Base-by-base conservation (phyloP, 768 basidiomycete species). In the Mycena crocata region DNA sequence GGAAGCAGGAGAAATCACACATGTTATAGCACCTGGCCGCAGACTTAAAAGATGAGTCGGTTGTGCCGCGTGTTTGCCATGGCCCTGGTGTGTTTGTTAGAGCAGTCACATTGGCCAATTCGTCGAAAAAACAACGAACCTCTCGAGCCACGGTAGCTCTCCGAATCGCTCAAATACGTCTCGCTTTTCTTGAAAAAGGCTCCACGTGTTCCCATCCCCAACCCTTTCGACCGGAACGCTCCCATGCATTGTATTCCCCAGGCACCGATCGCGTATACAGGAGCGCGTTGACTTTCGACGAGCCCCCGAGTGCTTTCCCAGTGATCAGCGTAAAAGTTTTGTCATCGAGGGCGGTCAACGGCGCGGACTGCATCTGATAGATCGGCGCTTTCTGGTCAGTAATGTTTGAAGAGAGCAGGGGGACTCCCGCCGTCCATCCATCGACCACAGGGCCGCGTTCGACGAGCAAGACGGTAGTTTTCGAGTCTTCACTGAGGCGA, bases 401-500 rank as follows among this genome's bases (percentile, higher is more conserved):
- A 57, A 75, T 70, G 63, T 74, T 67, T 6, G 62, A 70, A n/a
- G 80, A 80, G 23, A 81, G 50, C 0, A 81, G 73, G 5, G 80
- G 81, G 14, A 81, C 77, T 4, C 71, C 64, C 5, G 77, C 72
- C 7, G 68, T 45, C 79, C 79, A 82, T 1, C 71, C 66, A 31
- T 80, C 71, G 13, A 62, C 65, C 10, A 75, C 66, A 15, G 70
- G 57, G 1, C 81, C 81, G 15, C 79, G 74, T 71, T 82, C 82
- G 10, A 83, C 24, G 14, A 83, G 68, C 1, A 82, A 71, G 7
- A 82, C 82, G 2, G 67, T 71, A 21, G 58, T 62, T 1, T 50
- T 26, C 0, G 75, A 69, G 49, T 81, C 74, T 60, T 78, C 78
- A 55, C 75, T 77, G 13, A 83, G 78, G n/a, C 82, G 74, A 32